These are phyloP conservation scores for Dothistroma pini DNA, from an alignment of 2,329 filamentous ascomycete genomes.

Conservation along the genomic window DNA sequence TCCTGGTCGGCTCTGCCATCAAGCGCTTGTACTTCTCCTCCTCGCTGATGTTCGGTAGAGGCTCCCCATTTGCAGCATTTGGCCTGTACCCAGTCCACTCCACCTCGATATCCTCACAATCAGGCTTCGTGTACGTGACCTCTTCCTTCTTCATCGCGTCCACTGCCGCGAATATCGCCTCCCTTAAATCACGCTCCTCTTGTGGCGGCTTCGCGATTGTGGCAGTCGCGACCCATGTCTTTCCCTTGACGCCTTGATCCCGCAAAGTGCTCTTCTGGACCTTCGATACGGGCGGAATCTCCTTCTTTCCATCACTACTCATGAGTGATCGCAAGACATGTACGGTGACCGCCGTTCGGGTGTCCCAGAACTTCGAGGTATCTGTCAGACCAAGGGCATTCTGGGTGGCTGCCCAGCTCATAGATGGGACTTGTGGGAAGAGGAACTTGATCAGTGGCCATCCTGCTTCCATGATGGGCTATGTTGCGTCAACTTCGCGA, in stretches of 20 bases:
- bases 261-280: conserved; percentile 61
- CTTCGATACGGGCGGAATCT: conserved; percentile 53
- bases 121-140: conserved; percentile 47
- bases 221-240: conserved; percentile 75
- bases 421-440: conserved; percentile 58
- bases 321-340: conserved; percentile 67
- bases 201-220: conserved; percentile 56
- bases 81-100: conserved; percentile 73
- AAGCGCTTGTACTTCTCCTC: conserved; percentile 61
- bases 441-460: conserved; percentile 35
- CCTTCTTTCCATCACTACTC: conserved; percentile 36
- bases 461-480: conserved; percentile 6
- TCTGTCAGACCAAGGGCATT: conserved; percentile 67
- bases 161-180: conserved; percentile 49
- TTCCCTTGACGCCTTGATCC: conserved; percentile 68
- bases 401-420: conserved; percentile 58
- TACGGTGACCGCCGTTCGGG: conserved; percentile 70
- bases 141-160: conserved; percentile 48
- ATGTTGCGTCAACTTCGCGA: neutral
- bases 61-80: conserved; percentile 48
- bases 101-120: conserved; percentile 57
- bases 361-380: conserved; percentile 71
- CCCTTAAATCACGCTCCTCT: conserved; percentile 39
- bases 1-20: conserved; percentile 59
- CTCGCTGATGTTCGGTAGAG: conserved; percentile 57